phyloP scores from a whole-genome alignment of 2,329 filamentous ascomycete species.

The Sporothrix brunneoviolacea region DNA sequence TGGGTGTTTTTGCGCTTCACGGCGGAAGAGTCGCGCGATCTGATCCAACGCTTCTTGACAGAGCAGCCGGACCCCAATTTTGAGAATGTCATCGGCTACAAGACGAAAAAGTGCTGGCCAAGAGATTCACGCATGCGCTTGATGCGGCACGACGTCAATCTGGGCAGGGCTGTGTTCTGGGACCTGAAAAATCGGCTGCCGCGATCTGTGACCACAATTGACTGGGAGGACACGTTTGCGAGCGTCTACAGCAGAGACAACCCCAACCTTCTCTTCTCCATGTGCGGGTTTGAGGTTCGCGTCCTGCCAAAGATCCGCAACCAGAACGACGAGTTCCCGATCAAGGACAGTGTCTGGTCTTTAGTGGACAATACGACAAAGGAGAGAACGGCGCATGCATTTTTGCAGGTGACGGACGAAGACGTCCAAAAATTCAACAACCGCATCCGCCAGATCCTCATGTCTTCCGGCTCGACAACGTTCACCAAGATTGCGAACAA shows the following conservation, averaged over 20 bases:
- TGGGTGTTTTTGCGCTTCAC: constrained; percentile 96
- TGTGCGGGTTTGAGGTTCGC: constrained; percentile 96
- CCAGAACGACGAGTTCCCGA: constrained; percentile 89
- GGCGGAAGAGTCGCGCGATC: constrained; percentile 87
- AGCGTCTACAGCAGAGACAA: constrained; percentile 98
- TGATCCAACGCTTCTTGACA: constrained; percentile 95
- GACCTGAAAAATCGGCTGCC: constrained; percentile 95
- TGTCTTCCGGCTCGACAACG: constrained; percentile 98
- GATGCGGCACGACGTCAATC: constrained; percentile 97
- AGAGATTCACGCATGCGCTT: constrained; percentile 94
- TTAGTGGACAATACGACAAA: constrained; percentile 94
- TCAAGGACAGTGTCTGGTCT: constrained; percentile 98
- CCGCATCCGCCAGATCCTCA: constrained; percentile 93
- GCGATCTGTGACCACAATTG: constrained; percentile 90
- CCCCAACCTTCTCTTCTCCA: constrained; percentile 92
- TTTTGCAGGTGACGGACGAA: constrained; percentile 95
- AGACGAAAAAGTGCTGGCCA: constrained; percentile 99
- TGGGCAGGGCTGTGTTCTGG: constrained; percentile 97
- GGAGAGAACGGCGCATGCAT: constrained; percentile 93
- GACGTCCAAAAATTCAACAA: constrained; percentile 99
- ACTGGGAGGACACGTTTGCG: constrained; percentile 98
- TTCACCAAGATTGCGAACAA: constrained; percentile 99
- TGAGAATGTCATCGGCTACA: constrained; percentile 97
- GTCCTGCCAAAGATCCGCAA: constrained; percentile 94
- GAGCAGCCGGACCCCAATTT: constrained; percentile 99